These are phyloP conservation scores for Emericellopsis terricola DNA, from an alignment of 495 filamentous ascomycete species.

Conservation along the genomic window DNA sequence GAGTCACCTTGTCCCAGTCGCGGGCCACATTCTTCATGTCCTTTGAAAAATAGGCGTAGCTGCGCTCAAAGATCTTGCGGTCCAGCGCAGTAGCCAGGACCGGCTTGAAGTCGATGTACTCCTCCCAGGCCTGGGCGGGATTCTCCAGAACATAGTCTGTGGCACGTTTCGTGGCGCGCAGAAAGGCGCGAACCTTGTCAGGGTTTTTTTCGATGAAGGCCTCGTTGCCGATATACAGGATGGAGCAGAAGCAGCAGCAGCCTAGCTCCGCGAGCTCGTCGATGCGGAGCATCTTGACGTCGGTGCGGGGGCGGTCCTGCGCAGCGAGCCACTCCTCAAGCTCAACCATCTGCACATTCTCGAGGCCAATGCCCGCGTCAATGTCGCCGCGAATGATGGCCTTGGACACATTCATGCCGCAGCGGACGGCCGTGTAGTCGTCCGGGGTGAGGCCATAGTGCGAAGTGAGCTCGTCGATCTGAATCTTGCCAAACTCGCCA, in stretches of 20 bases:
- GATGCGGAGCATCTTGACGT: conserved; percentile 56
- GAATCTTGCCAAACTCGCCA: conserved; percentile 60
- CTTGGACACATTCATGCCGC: conserved; percentile 26
- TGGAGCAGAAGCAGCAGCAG: conserved; percentile 61
- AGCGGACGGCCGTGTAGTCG: conserved; percentile 51
- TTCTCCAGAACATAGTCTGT: conserved; percentile 46
- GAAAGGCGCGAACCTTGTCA: conserved; percentile 40
- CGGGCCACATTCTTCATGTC: conserved; percentile 52
- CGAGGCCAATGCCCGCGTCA: conserved; percentile 52
- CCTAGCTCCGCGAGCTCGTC: conserved; percentile 54
- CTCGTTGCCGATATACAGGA: conserved; percentile 53
- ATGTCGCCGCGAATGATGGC: conserved; percentile 46
- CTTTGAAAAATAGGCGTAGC: conserved; percentile 50
- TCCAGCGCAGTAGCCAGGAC: conserved; percentile 46
- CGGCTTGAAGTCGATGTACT: conserved; percentile 51
- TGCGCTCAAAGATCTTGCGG: conserved; percentile 55
- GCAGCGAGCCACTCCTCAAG: conserved; percentile 46
- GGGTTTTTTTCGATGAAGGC: conserved; percentile 40
- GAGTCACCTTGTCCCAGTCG: conserved; percentile 53
- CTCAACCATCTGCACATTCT: conserved; percentile 61
- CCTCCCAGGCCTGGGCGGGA: conserved; percentile 36
- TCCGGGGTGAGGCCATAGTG: conserved; percentile 51
- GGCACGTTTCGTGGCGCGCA: conserved; percentile 48
- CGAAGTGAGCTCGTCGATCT: conserved; percentile 56
- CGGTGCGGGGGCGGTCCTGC: conserved; percentile 28